Evolutionary conservation across 176 grass and related monocot genomes (phyloP), one percentile per base, ranked within the genome.

Genomic region (Triticum timopheevii): DNA sequence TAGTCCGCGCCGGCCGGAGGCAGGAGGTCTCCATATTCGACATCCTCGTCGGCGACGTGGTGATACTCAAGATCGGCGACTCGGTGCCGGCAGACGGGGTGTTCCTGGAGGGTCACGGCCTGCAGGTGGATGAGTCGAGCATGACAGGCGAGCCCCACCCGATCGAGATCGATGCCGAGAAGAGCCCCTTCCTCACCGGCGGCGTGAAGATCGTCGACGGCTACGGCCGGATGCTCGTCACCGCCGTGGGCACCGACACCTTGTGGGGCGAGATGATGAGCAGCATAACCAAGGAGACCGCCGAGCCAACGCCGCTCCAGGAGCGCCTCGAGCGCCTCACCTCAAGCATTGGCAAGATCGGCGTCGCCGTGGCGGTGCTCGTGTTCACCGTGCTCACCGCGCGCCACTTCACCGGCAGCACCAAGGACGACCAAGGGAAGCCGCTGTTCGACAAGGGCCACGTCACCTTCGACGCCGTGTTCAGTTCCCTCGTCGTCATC

Each of bases 191-290:
- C 79, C 90, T 98, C 40, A 27, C 76, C 20, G 91, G 90, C 23
- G 92, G 93, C 17, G 96, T 85, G 11, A 98, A 98, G 86, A 87
- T 98, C 13, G 35, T 94, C 23, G 89, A 98, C 34, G 96, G 96
- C 3, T 92, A 90, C 73, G 90, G 83, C 13, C 34, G 40, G 3
- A 98, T 98, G 90, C 73, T 98, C 6, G 90, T 98, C 47, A 98
- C 93, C 0, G 93, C 93, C 4, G 96, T 95, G 11, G 96, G 96
- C 17, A 85, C 66, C 2, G 73, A 91, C 79, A 98, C 96, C 0
- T 66, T 77, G 8, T 98, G 96, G 96, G 96, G 96, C 3, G 96
- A 93, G 76, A 95, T 98, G 96, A 98, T 98, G 93, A 11, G 90
- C 72, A 87, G 62, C 87, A 92, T 98, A 61, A 89, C 42, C 3